These are phyloP conservation scores for Fusarium sp. DNA, from an alignment of 2,329 filamentous ascomycete species.

Conservation along the genomic window DNA sequence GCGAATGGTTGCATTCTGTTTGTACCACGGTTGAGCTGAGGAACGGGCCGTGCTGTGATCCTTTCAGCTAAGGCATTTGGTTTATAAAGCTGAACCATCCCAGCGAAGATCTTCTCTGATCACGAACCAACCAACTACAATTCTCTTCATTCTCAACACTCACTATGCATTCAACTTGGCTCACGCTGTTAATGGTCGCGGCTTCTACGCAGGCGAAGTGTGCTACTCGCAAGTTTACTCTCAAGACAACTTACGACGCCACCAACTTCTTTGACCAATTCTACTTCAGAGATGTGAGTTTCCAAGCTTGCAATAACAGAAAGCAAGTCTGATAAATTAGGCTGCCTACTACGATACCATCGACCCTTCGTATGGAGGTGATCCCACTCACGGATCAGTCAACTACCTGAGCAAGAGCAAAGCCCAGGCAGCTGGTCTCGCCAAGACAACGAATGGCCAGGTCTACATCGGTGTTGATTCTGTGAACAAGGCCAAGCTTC, in stretches of 20 bases:
- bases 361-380: constrained; percentile 49
- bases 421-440: constrained; percentile 52
- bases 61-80: not conserved
- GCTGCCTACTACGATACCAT: constrained; percentile 36
- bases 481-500: constrained; percentile 15
- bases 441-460: constrained; percentile 1
- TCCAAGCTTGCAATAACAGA: rapidly evolving
- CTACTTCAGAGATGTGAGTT: constrained; percentile 48
- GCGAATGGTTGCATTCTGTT: not conserved
- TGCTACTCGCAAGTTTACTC: constrained; percentile 14
- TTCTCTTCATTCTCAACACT: not conserved
- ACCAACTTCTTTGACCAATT: constrained; percentile 63
- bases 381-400: constrained; percentile 78
- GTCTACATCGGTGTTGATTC: constrained; percentile 19
- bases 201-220: constrained; percentile 1
- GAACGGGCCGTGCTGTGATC: constrained; percentile 4
- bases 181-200: constrained; percentile 1
- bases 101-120: not conserved
- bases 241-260: constrained; percentile 27
- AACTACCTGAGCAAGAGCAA: constrained; percentile 59
- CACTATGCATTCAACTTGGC: constrained; percentile 1
- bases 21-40: not conserved
- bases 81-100: constrained; percentile 11
- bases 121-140: not conserved
- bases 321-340: not conserved